A percentile compares a stretch with the other conserved stretches of the same genome.
Evolutionary conservation across 257 asterid species (phyloP).

Genomic region (Penstemon davidsonii): DNA sequence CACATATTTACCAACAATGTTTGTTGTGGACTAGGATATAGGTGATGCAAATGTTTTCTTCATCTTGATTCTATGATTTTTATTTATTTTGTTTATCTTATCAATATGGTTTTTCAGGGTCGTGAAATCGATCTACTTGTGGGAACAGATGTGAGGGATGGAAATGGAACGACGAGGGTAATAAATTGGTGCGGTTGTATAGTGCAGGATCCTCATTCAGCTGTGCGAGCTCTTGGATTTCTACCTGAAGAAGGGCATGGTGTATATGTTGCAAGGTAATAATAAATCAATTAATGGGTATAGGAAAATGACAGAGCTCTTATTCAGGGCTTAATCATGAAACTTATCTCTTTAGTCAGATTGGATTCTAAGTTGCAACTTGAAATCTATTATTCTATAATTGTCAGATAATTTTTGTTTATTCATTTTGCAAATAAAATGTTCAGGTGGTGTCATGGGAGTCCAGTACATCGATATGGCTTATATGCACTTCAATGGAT

Average conservation of each 20-base stretch:
- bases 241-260: conserved; percentile 98
- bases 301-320: too few relatives aligned
- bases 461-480: conserved; percentile 93
- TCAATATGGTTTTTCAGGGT: conserved; percentile 56
- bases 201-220: conserved; percentile 90
- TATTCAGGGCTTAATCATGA: background rate
- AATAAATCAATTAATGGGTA: too few relatives aligned
- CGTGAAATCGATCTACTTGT: conserved; percentile 77
- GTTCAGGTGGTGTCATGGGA: conserved; percentile 97
- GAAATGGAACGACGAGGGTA: conserved; percentile 85
- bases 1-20: background rate
- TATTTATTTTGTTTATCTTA: conserved; percentile 10
- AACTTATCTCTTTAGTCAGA: background rate
- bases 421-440: conserved; percentile 17
- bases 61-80: conserved; percentile 8
- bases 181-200: conserved; percentile 95
- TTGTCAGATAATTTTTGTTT: conserved; percentile 11
- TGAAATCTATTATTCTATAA: background rate
- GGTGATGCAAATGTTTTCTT: conserved; percentile 16
- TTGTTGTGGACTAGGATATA: conserved; percentile 8
- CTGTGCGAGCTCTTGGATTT: conserved; percentile 97
- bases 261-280: conserved; percentile 89
- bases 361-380: conserved; percentile 4
- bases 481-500: conserved; percentile 97
- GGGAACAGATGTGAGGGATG: conserved; percentile 96